Base-by-base conservation (phyloP, 148 eudicot genomes). In the Silene latifolia region DNA sequence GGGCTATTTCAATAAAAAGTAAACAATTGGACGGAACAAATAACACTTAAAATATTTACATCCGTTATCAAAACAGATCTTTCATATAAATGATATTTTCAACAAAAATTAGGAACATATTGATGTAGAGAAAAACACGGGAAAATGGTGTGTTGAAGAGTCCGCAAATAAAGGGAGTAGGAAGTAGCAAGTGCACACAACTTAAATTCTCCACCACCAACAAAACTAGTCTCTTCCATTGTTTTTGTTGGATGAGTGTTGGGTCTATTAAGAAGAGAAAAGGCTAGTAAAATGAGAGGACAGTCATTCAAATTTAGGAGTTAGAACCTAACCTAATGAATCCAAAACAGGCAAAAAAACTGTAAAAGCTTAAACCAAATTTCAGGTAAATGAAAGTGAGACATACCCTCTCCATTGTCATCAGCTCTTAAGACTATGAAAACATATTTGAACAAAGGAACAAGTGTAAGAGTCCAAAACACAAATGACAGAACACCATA, bases 351-450 rank as follows among this genome's bases (percentile, higher is more conserved):
- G 6, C 57, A 47, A 57, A 48, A 57, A 48, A 69, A n/a, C 4
- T 69, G 5, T 20, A 17, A 46, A 69, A 8, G 18, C 9, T 46
- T 0, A 46, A 69, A 57, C 58, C 29, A 68, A 68, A 68, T 4
- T 68, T 47, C 10, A 23, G 20, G 59, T 11, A 21, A 15, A 47
- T 21, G 32, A 47, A 19, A 46, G 56, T 15, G 13, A 6, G 54
- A 72, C 82, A 29, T 80, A 90, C 98, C 98, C 69, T 93, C 97
- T 61, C 98, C 97, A 80, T 91, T 91, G 82, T 93, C 98, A 81
- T 93, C 94, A n/a, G 98, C 97, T 79, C 98, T 83, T 56, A 93
- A 89, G 29, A 93, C 98, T 4, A 93, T 86, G 73, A 93, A 93
- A 57, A 93, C 97, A 72, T 93, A 93, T 67, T 93, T 93, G 86